Evolutionary conservation across 352 stramenopile genomes (phyloP), one percentile per base, ranked within the genome.

Genomic region (Globisporangium solare): DNA sequence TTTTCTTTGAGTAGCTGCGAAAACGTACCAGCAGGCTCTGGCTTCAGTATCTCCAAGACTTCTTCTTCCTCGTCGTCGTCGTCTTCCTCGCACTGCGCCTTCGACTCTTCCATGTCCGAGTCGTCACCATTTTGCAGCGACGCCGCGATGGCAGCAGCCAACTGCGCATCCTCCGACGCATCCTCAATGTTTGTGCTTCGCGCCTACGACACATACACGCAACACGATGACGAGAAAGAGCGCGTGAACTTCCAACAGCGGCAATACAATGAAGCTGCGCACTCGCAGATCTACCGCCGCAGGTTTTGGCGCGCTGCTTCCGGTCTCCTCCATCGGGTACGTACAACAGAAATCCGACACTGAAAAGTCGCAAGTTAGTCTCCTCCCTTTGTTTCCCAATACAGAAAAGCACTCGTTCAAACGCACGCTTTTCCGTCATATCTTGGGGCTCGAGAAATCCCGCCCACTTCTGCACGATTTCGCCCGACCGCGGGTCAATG

Each of bases 141-240:
- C 10, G 79, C 84, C 17, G 79, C 84, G 32, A 94, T 94, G 15
- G 84, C 84, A 48, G 82, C 82, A 48, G 79, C 80, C 13, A 94
- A 56, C 49, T 94, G 76, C 32, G 91, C 81, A 17, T 92, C 82
- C 69, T 92, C 84, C 0, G 78, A 85, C 1, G 70, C 75, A 40
- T 89, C 79, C 40, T 71, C 74, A 47, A 88, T 83, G 48, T 21
- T 63, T 13, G 27, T 35, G 7, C 57, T 48, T 41, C 13, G 47
- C 4, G 24, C 35, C 54, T 54, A 35, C 12, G 42, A 31, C 13
- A 4, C 6, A 47, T 6, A 39, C 11, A 32, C 22, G 12, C 39
- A 43, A n/a, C 17, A n/a, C 37, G 14, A 5, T 27, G 24, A 27
- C 2, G 24, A 35, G 27, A n/a, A n/a, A 35, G 27, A 35, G 10